phyloP scores from a whole-genome alignment of 2,329 filamentous ascomycete species.

The Diaporthe longicolla region DNA sequence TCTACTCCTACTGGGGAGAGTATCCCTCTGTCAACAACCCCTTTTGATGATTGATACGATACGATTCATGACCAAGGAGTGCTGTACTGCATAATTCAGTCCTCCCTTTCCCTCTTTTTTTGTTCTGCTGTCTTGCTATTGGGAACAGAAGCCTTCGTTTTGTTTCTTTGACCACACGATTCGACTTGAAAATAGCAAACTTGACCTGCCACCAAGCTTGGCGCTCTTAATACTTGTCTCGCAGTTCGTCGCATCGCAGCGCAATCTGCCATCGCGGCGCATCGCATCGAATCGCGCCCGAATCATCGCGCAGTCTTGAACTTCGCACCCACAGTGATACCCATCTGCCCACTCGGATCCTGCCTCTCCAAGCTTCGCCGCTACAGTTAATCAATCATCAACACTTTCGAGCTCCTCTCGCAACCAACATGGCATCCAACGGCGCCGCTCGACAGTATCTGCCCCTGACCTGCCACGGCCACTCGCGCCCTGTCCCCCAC shows the following conservation, averaged over 20 bases:
- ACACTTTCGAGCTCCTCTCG: background rate
- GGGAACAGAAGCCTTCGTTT: constrained; percentile 13
- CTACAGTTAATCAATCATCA: background rate
- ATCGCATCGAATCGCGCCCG: constrained; percentile 40
- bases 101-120: constrained; percentile 22
- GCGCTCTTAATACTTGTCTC: constrained; percentile 11
- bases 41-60: constrained; percentile 39
- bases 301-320: constrained; percentile 37
- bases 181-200: constrained; percentile 8
- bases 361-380: constrained; percentile 43
- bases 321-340: constrained; percentile 27
- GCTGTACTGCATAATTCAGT: constrained; percentile 33
- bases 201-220: constrained; percentile 7
- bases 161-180: constrained; percentile 21
- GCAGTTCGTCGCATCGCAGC: background rate
- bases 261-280: background rate
- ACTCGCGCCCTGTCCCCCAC: constrained; percentile 92
- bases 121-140: constrained; percentile 28
- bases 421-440: constrained; percentile 48
- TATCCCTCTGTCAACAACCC: background rate
- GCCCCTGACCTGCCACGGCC: constrained; percentile 93
- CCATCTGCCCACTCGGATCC: constrained; percentile 17
- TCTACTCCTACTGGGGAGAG: background rate
- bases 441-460: constrained; percentile 73
- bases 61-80: constrained; percentile 38